Evolutionary conservation across 805 yeast genomes (phyloP).

Genomic region (Tetrapisispora phaffii): DNA sequence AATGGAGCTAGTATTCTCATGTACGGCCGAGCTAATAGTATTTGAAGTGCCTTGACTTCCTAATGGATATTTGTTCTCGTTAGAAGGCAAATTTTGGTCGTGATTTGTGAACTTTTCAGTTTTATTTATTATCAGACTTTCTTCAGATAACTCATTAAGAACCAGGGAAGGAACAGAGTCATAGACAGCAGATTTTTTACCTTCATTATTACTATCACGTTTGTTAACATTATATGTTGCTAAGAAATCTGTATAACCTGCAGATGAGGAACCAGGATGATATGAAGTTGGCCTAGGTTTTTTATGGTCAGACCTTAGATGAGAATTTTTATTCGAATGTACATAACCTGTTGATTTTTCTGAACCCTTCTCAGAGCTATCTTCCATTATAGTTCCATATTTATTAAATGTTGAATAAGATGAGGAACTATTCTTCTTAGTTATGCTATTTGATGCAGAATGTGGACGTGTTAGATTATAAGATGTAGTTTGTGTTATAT

Average conservation of each 20-base stretch:
- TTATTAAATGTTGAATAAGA: neutral
- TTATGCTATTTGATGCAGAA: neutral
- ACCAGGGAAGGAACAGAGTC: slow-evolving; percentile 3
- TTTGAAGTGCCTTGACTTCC: neutral
- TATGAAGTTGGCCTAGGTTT: slow-evolving; percentile 79
- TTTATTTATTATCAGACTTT: slow-evolving; percentile 3
- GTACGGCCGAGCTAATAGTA: neutral
- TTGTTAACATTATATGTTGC: neutral
- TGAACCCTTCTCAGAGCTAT: neutral
- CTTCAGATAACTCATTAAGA: slow-evolving; percentile 11
- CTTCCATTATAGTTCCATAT: neutral
- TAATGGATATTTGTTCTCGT: neutral
- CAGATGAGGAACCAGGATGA: slow-evolving; percentile 40
- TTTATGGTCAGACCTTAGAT: slow-evolving; percentile 33
- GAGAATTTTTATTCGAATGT: slow-evolving; percentile 1
- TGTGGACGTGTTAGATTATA: neutral
- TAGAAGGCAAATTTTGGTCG: neutral
- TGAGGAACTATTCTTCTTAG: too few relatives aligned
- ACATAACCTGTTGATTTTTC: neutral
- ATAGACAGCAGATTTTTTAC: neutral
- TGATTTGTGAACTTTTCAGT: neutral
- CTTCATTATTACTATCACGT: neutral
- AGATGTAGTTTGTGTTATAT: neutral
- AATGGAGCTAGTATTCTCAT: neutral
- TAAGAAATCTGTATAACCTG: neutral